These are phyloP conservation scores for Crithidia expoeki DNA, from an alignment of 208 protist genomes.

Conservation along the genomic window DNA sequence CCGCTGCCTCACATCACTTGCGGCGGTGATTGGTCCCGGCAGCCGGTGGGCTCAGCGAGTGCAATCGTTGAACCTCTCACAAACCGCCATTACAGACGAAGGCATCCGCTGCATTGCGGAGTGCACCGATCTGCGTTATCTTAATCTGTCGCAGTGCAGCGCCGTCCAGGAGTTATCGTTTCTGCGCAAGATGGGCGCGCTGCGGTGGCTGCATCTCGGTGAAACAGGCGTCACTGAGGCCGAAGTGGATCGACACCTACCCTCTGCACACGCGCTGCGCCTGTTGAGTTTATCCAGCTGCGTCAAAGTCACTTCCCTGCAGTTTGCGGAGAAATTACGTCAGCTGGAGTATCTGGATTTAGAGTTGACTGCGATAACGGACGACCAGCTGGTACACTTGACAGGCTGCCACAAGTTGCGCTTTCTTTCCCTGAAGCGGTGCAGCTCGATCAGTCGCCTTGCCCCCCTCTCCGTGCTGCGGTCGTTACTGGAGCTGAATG, in stretches of 20 bases:
- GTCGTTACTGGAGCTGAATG: constrained; percentile 53
- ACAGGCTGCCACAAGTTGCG: constrained; percentile 32
- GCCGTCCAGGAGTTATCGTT: constrained; percentile 41
- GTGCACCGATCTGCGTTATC: constrained; percentile 49
- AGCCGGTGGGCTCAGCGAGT: constrained; percentile 21
- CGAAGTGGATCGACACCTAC: constrained; percentile 27
- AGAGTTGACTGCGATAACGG: constrained; percentile 48
- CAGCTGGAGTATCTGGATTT: constrained; percentile 53
- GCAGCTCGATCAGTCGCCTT: constrained; percentile 45
- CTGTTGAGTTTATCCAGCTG: constrained; percentile 63
- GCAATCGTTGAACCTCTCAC: constrained; percentile 54
- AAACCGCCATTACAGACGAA: constrained; percentile 41
- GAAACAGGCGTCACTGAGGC: constrained; percentile 50
- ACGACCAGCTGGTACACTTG: constrained; percentile 39
- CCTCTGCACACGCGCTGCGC: constrained; percentile 27
- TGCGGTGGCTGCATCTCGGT: constrained; percentile 53
- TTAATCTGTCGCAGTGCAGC: constrained; percentile 54
- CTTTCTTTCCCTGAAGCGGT: constrained; percentile 55
- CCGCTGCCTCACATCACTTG: constrained; percentile 36
- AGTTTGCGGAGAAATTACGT: constrained; percentile 33
- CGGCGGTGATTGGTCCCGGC: constrained; percentile 7
- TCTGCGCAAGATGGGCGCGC: constrained; percentile 29
- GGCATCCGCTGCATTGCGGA: constrained; percentile 29
- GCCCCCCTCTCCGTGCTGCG: constrained; percentile 31
- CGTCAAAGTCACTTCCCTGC: constrained; percentile 25